These are phyloP conservation scores for Moesziomyces aphidis DNA, from an alignment of 1,284 basidiomycete genomes.

Conservation along the genomic window DNA sequence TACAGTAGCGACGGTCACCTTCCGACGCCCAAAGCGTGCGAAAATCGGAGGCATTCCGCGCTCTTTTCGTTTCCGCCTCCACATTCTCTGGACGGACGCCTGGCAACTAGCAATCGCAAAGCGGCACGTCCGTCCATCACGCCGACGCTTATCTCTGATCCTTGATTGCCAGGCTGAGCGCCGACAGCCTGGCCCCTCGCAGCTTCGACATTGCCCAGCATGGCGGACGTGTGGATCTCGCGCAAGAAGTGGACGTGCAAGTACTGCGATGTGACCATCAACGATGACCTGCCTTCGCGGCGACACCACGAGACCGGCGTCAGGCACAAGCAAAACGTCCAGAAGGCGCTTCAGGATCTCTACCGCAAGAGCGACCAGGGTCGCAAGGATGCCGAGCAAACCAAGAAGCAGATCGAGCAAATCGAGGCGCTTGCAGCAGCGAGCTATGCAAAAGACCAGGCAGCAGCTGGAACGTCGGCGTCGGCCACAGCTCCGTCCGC, in stretches of 20 bases:
- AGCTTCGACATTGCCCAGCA: conserved; percentile 7
- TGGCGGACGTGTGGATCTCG: conserved; percentile 65
- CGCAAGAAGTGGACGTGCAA: conserved; percentile 65
- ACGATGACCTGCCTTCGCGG: conserved; percentile 73
- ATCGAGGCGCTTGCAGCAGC: conserved; percentile 79
- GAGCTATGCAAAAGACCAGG: conserved; percentile 60
- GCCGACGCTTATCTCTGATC: not conserved
- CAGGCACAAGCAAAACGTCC: conserved; percentile 92
- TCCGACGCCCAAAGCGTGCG: no score
- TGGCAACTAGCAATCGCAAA: no score
- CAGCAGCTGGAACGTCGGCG: not conserved
- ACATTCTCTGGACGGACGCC: not conserved
- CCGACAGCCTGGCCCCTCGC: no score
- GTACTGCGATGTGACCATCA: conserved; percentile 67
- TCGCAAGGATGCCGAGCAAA: conserved; percentile 85
- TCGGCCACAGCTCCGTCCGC: conserved; percentile 33
- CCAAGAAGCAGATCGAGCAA: conserved; percentile 84
- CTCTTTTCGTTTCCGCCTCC: not conserved
- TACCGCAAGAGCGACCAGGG: conserved; percentile 93
- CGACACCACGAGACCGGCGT: conserved; percentile 92
- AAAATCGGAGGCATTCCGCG: not conserved
- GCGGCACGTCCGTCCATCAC: no score
- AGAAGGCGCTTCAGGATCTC: conserved; percentile 87
- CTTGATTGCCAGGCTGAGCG: not conserved
- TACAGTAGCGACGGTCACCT: no score